Evolutionary conservation across 2,329 filamentous ascomycete genomes (phyloP).

Genomic region (Botryosphaeria dothidea): DNA sequence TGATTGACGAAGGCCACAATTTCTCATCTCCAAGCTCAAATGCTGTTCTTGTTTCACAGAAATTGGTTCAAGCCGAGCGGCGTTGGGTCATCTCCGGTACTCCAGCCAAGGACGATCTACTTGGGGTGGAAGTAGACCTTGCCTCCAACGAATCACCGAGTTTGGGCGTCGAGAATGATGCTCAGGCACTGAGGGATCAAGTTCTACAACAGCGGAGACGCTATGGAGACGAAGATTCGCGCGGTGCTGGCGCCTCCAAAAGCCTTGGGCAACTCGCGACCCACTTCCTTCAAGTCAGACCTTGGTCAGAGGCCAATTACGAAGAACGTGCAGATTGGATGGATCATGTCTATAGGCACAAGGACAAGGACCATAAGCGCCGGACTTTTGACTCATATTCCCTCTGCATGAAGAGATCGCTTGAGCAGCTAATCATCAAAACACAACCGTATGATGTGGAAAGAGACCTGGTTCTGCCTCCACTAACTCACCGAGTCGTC

Average conservation of each 20-base stretch:
- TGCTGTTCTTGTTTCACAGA: slow-evolving; percentile 55
- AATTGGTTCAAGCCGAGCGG: slow-evolving; percentile 62
- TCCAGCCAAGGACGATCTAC: slow-evolving; percentile 73
- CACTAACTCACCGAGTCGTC: slow-evolving; percentile 70
- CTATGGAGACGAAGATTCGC: slow-evolving; percentile 43
- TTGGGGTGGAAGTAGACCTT: slow-evolving; percentile 68
- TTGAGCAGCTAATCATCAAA: slow-evolving; percentile 81
- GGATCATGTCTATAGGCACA: slow-evolving; percentile 63
- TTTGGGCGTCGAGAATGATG: slow-evolving; percentile 27
- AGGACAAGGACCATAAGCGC: slow-evolving; percentile 42
- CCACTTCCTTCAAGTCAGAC: slow-evolving; percentile 73
- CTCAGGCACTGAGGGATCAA: slow-evolving; percentile 24
- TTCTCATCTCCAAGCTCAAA: slow-evolving; percentile 69
- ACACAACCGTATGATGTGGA: slow-evolving; percentile 73
- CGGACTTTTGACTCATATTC: slow-evolving; percentile 58
- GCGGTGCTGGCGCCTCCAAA: slow-evolving; percentile 47
- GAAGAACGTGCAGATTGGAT: slow-evolving; percentile 70
- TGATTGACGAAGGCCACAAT: slow-evolving; percentile 89
- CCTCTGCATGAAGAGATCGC: slow-evolving; percentile 63
- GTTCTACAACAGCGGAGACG: slow-evolving; percentile 42
- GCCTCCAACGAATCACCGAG: slow-evolving; percentile 33
- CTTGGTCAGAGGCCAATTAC: slow-evolving; percentile 69
- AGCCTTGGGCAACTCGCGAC: slow-evolving; percentile 64
- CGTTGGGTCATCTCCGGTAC: slow-evolving; percentile 92
- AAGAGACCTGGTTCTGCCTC: slow-evolving; percentile 65